Base-by-base conservation (phyloP, 139 green algal species). In the Tetradesmus obliquus region DNA sequence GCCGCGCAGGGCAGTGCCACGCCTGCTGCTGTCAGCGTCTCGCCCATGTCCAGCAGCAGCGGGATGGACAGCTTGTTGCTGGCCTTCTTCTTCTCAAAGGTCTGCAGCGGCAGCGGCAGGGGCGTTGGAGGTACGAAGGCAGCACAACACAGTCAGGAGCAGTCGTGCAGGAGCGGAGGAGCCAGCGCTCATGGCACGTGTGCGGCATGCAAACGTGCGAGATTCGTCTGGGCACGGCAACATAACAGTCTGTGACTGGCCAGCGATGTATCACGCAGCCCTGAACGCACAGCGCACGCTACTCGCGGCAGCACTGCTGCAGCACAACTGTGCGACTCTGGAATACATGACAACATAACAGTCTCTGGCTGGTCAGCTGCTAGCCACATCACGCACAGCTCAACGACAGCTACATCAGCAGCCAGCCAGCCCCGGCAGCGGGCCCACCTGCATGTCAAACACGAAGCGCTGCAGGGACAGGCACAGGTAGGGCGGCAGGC, bases 391-490 rank as follows among this genome's bases (percentile, higher is more conserved):
- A 45, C 32, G 32, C 32, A 45, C 32, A 45, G 32, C 32, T 45
- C 32, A 45, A 45, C 32, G 32, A 45, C 32, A 45, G 32, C 32
- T 13, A 4, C 80, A 85, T 51, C 6, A 62, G 32, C 80, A 20
- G 60, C 60, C 60, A 19, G 60, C 60, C 4, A 10, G 9, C 32
- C 45, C 57, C 32, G 32, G 69, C 69, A 79, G 69, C 15, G 15
- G 17, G 69, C 88, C 8, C 76, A 97, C 95, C 94, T 97, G 86
- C 55, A 94, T 92, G 92, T 99, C 96, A 92, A 98, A 99, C 17
- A 98, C 96, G 87, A 99, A 99, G 80, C 98, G 96, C 95, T 99
- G 97, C 74, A 99, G 95, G 5, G 96, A 95, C 74, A 99, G 72
- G 90, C 96, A 97, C 17, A 99, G 92, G 91, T 97, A 94, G 5